These are phyloP conservation scores for Talaromyces nanjingensis DNA, from an alignment of 495 filamentous ascomycete genomes.

Conservation along the genomic window DNA sequence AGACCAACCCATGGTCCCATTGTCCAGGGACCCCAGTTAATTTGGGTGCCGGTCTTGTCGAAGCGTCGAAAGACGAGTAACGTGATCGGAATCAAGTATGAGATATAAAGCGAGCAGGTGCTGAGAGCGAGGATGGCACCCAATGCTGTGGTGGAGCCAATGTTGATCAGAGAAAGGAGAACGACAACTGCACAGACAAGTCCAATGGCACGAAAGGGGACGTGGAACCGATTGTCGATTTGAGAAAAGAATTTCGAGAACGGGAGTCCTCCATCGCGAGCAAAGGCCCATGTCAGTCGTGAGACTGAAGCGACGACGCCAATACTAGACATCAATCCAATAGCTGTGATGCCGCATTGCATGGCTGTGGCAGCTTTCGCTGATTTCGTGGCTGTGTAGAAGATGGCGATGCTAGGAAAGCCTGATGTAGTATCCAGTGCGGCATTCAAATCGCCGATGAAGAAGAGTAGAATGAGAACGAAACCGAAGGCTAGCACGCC, in stretches of 20 bases:
- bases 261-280: conserved; percentile 53
- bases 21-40: conserved; percentile 24
- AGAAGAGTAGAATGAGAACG: conserved; percentile 29
- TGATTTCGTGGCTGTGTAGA: conserved; percentile 20
- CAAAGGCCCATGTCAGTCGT: conserved; percentile 53
- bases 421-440: conserved; percentile 22
- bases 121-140: conserved; percentile 43
- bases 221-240: conserved; percentile 30
- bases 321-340: conserved; percentile 17
- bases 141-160: conserved; percentile 41
- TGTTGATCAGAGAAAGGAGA: conserved; percentile 44
- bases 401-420: conserved; percentile 27
- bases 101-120: conserved; percentile 40
- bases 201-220: conserved; percentile 42
- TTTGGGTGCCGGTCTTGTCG: conserved; percentile 15
- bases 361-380: conserved; percentile 20
- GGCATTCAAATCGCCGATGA: conserved; percentile 27
- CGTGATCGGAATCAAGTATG: conserved; percentile 42
- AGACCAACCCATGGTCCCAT: conserved; percentile 26
- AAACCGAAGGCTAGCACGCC: conserved; percentile 32
- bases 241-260: conserved; percentile 41
- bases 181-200: conserved; percentile 29
- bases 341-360: conserved; percentile 17
- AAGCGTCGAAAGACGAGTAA: conserved; percentile 29
- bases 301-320: conserved; percentile 39